phyloP scores from a whole-genome alignment of 768 basidiomycete genomes.

The Lactarius pseudohatsudake region DNA sequence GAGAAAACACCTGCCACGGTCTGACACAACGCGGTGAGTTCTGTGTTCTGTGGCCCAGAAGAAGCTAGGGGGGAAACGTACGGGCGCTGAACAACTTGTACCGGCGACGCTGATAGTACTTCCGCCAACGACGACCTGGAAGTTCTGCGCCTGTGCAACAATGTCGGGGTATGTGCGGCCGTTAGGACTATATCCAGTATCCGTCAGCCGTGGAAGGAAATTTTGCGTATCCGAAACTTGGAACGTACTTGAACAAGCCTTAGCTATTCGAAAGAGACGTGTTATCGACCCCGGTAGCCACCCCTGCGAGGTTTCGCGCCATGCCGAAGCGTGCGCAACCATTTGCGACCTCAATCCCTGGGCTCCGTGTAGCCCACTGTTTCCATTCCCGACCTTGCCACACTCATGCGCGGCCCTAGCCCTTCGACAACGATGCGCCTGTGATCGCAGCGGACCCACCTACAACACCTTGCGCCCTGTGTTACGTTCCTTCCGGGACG shows the following conservation, averaged over 20 bases:
- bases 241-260: slow-evolving; percentile 53
- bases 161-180: slow-evolving; percentile 41
- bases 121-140: slow-evolving; percentile 59
- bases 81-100: slow-evolving; percentile 39
- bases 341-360: too few relatives aligned
- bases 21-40: slow-evolving; percentile 6
- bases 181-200: slow-evolving; percentile 27
- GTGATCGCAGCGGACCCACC: too few relatives aligned
- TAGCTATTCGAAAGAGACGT: background rate
- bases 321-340: too few relatives aligned
- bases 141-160: slow-evolving; percentile 49
- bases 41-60: background rate
- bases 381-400: too few relatives aligned
- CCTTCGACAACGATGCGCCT: too few relatives aligned
- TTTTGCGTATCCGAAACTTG: slow-evolving; percentile 5
- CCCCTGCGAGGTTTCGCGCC: too few relatives aligned
- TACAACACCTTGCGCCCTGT: too few relatives aligned
- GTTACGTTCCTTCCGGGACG: too few relatives aligned
- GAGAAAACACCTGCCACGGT: slow-evolving; percentile 38
- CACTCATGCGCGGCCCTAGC: too few relatives aligned
- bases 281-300: too few relatives aligned
- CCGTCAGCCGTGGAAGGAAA: slow-evolving; percentile 4
- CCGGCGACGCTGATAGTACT: slow-evolving; percentile 45
- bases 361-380: too few relatives aligned
- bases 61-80: slow-evolving; percentile 14